Percentiles rank a stretch among this genome's conserved stretches.
These are phyloP conservation scores for Penicillium crystallinum DNA, from an alignment of 495 filamentous ascomycete genomes.

Conservation along the genomic window DNA sequence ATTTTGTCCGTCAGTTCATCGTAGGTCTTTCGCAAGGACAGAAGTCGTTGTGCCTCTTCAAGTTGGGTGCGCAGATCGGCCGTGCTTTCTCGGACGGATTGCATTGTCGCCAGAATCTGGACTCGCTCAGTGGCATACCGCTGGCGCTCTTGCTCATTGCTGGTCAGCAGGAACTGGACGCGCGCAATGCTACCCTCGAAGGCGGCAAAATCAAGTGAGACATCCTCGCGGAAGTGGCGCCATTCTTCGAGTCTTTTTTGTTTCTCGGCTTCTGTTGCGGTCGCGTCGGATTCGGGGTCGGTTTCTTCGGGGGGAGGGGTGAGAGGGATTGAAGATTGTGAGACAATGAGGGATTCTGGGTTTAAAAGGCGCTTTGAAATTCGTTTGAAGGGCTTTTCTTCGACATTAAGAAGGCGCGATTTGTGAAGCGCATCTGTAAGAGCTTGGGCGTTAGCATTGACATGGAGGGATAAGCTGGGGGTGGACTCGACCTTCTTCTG, in stretches of 20 bases:
- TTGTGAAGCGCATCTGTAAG: conserved; percentile 77
- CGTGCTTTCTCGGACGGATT: conserved; percentile 73
- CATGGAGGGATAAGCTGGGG: conserved; percentile 1
- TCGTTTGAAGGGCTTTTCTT: conserved; percentile 89
- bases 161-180: conserved; percentile 78
- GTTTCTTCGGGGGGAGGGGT: conserved; percentile 66
- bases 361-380: conserved; percentile 73
- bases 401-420: conserved; percentile 80
- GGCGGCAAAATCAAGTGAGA: conserved; percentile 82
- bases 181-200: conserved; percentile 85
- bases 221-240: conserved; percentile 68
- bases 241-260: conserved; percentile 50
- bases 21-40: conserved; percentile 78
- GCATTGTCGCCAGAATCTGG: conserved; percentile 67
- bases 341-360: conserved; percentile 54
- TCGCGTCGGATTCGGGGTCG: conserved; percentile 39
- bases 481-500: conserved; percentile 45
- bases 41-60: conserved; percentile 65
- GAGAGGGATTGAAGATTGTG: conserved; percentile 51
- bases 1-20: conserved; percentile 84
- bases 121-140: conserved; percentile 78
- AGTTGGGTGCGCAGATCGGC: conserved; percentile 63
- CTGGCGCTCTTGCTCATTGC: conserved; percentile 78
- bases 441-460: conserved; percentile 16
- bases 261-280: conserved; percentile 29